Percentiles rank a stretch among this genome's conserved stretches.
phyloP scores from a whole-genome alignment of 2,329 filamentous ascomycete species.

The Pseudonectria buxi region DNA sequence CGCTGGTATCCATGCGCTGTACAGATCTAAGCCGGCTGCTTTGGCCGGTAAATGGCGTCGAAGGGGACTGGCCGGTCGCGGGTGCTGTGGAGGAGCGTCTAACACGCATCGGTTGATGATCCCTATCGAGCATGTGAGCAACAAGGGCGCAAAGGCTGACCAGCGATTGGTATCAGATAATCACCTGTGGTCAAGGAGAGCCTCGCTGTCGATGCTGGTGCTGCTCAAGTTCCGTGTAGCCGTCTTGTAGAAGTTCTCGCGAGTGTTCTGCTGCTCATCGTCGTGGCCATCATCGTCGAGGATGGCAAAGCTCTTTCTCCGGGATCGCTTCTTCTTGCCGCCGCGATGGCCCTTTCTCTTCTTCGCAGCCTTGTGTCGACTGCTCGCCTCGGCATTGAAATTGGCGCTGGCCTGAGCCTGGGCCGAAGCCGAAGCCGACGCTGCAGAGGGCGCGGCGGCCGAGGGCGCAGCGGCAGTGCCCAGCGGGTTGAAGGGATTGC shows the following conservation, averaged over 20 bases:
- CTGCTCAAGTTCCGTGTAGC: conserved; percentile 60
- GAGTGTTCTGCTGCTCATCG: conserved; percentile 26
- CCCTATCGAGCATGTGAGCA: conserved; percentile 29
- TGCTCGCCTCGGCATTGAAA: conserved; percentile 10
- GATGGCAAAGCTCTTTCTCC: conserved; percentile 74
- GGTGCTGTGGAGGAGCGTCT: conserved; percentile 51
- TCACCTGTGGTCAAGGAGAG: conserved; percentile 78
- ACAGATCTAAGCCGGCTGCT: conserved; percentile 31
- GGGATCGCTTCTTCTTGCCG: conserved; percentile 68
- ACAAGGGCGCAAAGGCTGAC: conserved; percentile 1
- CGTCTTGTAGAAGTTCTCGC: conserved; percentile 43
- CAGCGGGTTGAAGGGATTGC: conserved; percentile 25
- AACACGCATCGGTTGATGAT: conserved; percentile 56
- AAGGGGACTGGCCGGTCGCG: conserved; percentile 28
- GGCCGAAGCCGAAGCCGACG: background rate
- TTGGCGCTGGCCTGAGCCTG: conserved; percentile 8
- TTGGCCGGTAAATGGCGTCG: conserved; percentile 21
- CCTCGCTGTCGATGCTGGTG: conserved; percentile 85
- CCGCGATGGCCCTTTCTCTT: conserved; percentile 67
- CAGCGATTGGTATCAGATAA: conserved; percentile 8
- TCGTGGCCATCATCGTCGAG: conserved; percentile 48
- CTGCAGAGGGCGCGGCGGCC: conserved; percentile 7
- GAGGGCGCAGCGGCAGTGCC: conserved; percentile 10
- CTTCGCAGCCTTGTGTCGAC: conserved; percentile 33
- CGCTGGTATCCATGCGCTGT: conserved; percentile 32